A percentile compares a stretch with the other conserved stretches of the same genome.
These are phyloP conservation scores for Lecanicillium sp. DNA, from an alignment of 2,329 filamentous ascomycete genomes.

Conservation along the genomic window DNA sequence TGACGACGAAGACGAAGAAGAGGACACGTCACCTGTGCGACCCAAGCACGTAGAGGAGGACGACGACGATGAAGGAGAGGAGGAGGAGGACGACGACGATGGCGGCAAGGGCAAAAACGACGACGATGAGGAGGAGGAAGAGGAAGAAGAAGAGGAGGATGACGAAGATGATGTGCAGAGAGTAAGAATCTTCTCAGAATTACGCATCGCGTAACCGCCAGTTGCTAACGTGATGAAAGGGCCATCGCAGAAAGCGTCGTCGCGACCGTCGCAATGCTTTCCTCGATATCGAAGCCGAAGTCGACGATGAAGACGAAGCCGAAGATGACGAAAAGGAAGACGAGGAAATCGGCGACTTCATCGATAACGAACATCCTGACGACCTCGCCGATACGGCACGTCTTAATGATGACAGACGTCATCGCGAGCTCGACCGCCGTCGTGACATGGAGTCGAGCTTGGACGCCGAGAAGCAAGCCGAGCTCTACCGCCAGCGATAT, in stretches of 20 bases:
- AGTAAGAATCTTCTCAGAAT: conserved; percentile 31
- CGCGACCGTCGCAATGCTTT: conserved; percentile 74
- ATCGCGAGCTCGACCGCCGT: conserved; percentile 88
- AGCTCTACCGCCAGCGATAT: conserved; percentile 80
- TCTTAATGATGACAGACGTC: conserved; percentile 82
- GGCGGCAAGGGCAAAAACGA: conserved; percentile 31
- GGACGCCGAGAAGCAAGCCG: conserved; percentile 90
- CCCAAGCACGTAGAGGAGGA: conserved; percentile 25
- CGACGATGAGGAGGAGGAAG: conserved; percentile 34
- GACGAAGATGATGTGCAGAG: conserved; percentile 64
- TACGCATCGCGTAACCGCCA: not conserved
- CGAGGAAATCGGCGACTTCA: conserved; percentile 75
- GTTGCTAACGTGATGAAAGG: conserved; percentile 30
- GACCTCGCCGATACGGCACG: conserved; percentile 76
- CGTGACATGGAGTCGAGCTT: conserved; percentile 82
- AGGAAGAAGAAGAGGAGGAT: conserved; percentile 59
- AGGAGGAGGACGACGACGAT: conserved; percentile 30
- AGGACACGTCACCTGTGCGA: conserved; percentile 23
- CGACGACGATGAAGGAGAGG: conserved; percentile 40
- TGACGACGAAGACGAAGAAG: conserved; percentile 32
- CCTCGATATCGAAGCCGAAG: conserved; percentile 97
- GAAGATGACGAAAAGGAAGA: conserved; percentile 88
- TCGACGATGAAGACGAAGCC: conserved; percentile 87
- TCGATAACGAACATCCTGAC: conserved; percentile 84
- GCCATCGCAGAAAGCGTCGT: conserved; percentile 74